These are phyloP conservation scores for Suhomyces anneliseae DNA, from an alignment of 1,139 yeast genomes.

Conservation along the genomic window DNA sequence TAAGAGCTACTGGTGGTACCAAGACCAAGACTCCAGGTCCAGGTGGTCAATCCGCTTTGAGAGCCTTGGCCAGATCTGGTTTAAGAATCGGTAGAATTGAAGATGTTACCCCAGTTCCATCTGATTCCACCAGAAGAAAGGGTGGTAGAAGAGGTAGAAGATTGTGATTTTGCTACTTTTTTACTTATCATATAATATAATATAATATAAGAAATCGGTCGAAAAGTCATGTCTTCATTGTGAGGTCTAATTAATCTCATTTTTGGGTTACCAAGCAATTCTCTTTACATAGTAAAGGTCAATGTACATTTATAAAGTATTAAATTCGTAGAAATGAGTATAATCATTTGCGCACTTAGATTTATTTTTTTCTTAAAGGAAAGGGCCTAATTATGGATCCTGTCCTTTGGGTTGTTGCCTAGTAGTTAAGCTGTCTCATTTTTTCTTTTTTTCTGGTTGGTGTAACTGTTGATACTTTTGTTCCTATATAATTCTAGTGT, in stretches of 20 bases:
- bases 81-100: slow-evolving; percentile 99
- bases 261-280: slow-evolving; percentile 5
- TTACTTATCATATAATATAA: slow-evolving; percentile 9
- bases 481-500: no score
- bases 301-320: slow-evolving; percentile 14
- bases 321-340: neutral
- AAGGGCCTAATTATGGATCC: no score
- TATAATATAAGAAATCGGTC: slow-evolving; percentile 12
- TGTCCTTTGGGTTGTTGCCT: no score
- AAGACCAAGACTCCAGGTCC: slow-evolving; percentile 99
- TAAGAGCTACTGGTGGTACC: slow-evolving; percentile 99
- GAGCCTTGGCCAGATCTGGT: slow-evolving; percentile 99
- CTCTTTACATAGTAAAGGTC: slow-evolving; percentile 10
- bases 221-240: slow-evolving; percentile 9
- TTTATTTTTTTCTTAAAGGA: no score
- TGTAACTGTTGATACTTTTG: no score
- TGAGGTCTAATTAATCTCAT: slow-evolving; percentile 3
- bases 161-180: slow-evolving; percentile 54
- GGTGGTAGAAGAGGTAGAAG: slow-evolving; percentile 99
- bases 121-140: slow-evolving; percentile 99
- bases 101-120: slow-evolving; percentile 99
- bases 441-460: no score
- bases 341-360: no score
- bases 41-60: slow-evolving; percentile 99
- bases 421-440: no score